Base-by-base conservation (phyloP, 2,329 filamentous ascomycete species). In the Fusarium papillatum region DNA sequence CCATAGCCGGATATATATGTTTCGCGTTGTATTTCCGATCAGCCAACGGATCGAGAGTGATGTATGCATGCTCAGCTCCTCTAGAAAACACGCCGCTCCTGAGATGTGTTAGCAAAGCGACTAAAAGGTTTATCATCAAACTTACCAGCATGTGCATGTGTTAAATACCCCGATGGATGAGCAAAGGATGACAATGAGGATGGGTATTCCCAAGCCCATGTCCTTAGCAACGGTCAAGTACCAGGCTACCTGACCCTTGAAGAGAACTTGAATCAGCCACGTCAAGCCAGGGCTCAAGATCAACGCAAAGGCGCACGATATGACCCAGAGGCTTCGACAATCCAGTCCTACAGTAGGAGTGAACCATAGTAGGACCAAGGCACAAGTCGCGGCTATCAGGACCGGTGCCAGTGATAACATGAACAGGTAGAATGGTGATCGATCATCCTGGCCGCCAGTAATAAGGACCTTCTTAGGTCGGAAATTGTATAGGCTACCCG, bases 1-100 rank as follows among this genome's bases (percentile, higher is more conserved):
- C 64, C 50, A 70, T 69, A 29, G 66, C 67, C 10, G 70, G 72
- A 36, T 74, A 72, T 46, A 68, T 59, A 22, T 64, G 67, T 13
- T 64, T 46, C 7, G 43, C 43, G 31, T 74, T 72, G 11, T 64
- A 64, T 11, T 55, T 39, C 10, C 70, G 70, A 31, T 72, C 70
- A 5, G 59, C 16, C 26, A 63, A 22, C 1, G 70, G 70, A 22
- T 74, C 64, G 9, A 74, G 67, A 1, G 48, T 46, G 70, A 74
- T 48, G 41, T 61, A 74, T 14, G 72, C 72, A 14, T 53, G 19
- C 24, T 22, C 41, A 9, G 46, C 13, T 10, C 72, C 72, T 6
- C 59, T 67, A 17, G 66, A 72, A 43, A 31, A 67, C 14, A 67
- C 55, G 50, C 65, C 26, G 55, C 65, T 62, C 65, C 65, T 67